Base-by-base conservation (phyloP, 2,329 filamentous ascomycete species). In the Chrysoporthe puriensis region DNA sequence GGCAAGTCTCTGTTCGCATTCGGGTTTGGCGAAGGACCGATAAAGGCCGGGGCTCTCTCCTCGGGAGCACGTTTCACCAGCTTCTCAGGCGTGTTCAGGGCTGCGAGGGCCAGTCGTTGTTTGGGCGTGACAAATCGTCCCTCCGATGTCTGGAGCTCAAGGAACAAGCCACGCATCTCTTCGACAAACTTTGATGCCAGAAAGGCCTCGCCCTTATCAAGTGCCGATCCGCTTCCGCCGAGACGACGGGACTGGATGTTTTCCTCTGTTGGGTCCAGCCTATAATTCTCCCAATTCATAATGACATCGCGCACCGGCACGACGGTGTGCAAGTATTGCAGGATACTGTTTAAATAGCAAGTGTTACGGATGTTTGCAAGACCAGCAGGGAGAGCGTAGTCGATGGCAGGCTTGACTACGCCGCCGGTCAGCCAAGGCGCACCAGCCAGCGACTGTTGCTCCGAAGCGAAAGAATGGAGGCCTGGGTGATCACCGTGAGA, bases 281-380 rank as follows among this genome's bases (percentile, higher is more conserved):
- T 87, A 73, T 90, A 87, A 4, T 88, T 79, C 36, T 95, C 88
- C 72, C 92, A 93, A 62, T 93, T 84, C 67, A 96, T 83, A 3
- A 97, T 89, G 71, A 97, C 86, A 5, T 96, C 86, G 62, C 95
- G 88, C 42, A 98, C 84, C 2, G 92, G 89, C 70, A 89, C 90
- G 66, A 98, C 88, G 0, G 94, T 96, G 77, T 97, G 97, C 72
- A 97, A 91, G 76, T 97, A 98, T 74, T 99, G 96, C 11, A 99
- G 84, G 61, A 99, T 86, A 79, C 95, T 98, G 82, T 99, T 99
- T 65, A 99, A 85, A 74, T 99, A 99, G 77, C 96, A 99, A 0
- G 96, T 99, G 75, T 99, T 99, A 68, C 96, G 94, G 67, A 98
- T 97, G 73, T 98, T 99, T 71, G 90, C 87, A 6, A 98, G 85